phyloP scores from a whole-genome alignment of 1,284 basidiomycete species.

The Hemileia vastatrix region DNA sequence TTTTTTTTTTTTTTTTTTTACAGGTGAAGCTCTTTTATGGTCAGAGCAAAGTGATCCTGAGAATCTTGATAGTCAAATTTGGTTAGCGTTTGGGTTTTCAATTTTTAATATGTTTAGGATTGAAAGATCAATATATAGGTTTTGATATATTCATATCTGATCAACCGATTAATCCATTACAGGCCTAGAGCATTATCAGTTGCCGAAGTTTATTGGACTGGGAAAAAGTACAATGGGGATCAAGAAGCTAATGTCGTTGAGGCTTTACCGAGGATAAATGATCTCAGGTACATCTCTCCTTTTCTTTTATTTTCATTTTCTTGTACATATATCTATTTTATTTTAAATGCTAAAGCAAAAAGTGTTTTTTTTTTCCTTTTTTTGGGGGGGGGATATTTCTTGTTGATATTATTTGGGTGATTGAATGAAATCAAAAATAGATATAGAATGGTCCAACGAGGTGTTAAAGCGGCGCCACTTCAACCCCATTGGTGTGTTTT shows the following conservation, averaged over 20 bases:
- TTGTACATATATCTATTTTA: too few species aligned
- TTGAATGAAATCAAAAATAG: too few species aligned
- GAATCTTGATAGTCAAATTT: constrained; percentile 62
- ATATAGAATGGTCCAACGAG: constrained; percentile 56
- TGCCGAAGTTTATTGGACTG: constrained; percentile 74
- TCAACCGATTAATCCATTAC: not conserved
- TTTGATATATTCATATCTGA: not conserved
- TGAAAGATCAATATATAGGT: not conserved
- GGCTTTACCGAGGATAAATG: constrained; percentile 67
- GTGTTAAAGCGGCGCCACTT: constrained; percentile 58
- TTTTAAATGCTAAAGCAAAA: too few species aligned
- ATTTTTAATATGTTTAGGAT: not conserved
- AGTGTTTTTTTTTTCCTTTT: not conserved
- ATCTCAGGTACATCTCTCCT: constrained; percentile 51
- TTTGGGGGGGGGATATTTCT: too few species aligned
- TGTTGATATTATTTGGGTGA: too few species aligned
- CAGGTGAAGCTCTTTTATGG: constrained; percentile 59
- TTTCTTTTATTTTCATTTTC: too few species aligned
- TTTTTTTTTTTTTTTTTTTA: not conserved
- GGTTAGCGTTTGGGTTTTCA: constrained; percentile 45
- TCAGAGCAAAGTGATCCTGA: constrained; percentile 61
- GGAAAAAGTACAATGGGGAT: constrained; percentile 48
- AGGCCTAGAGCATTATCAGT: constrained; percentile 62
- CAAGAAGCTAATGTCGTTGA: constrained; percentile 48
- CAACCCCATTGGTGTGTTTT: constrained; percentile 75